Percentiles rank a stretch among this genome's conserved stretches.
These are phyloP conservation scores for Leishmania mexicana DNA, from an alignment of 208 protist genomes.

Conservation along the genomic window DNA sequence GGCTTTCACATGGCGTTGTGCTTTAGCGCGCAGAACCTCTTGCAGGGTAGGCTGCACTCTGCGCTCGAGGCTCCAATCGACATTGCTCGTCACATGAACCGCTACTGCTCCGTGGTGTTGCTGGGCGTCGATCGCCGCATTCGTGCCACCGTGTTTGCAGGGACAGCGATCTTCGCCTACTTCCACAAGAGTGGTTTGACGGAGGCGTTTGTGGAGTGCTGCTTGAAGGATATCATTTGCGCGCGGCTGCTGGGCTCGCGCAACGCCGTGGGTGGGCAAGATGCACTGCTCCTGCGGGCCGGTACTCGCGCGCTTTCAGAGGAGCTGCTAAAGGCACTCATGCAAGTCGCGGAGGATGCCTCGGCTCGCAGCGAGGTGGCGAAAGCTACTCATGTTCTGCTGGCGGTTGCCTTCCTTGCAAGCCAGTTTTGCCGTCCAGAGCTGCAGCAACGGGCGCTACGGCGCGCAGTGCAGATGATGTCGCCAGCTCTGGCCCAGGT, in stretches of 20 bases:
- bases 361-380: slow-evolving; percentile 45
- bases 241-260: slow-evolving; percentile 63
- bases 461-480: slow-evolving; percentile 58
- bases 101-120: slow-evolving; percentile 67
- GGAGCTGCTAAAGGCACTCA: slow-evolving; percentile 65
- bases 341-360: slow-evolving; percentile 55
- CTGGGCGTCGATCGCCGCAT: slow-evolving; percentile 47
- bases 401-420: slow-evolving; percentile 38
- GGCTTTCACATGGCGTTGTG: slow-evolving; percentile 79
- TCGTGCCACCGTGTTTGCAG: slow-evolving; percentile 31
- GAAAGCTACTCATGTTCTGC: slow-evolving; percentile 62
- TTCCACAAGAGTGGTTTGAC: slow-evolving; percentile 64
- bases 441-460: slow-evolving; percentile 42
- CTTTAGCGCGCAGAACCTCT: slow-evolving; percentile 58
- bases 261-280: slow-evolving; percentile 32
- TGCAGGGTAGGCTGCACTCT: slow-evolving; percentile 36
- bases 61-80: slow-evolving; percentile 68
- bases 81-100: slow-evolving; percentile 48
- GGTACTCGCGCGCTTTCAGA: slow-evolving; percentile 24
- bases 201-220: slow-evolving; percentile 70
- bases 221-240: slow-evolving; percentile 61
- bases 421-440: slow-evolving; percentile 27
- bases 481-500: slow-evolving; percentile 62
- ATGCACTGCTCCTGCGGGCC: slow-evolving; percentile 42
- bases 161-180: slow-evolving; percentile 70